These are phyloP conservation scores for Quercus tomentella DNA, from an alignment of 331 rosid genomes.

Conservation along the genomic window DNA sequence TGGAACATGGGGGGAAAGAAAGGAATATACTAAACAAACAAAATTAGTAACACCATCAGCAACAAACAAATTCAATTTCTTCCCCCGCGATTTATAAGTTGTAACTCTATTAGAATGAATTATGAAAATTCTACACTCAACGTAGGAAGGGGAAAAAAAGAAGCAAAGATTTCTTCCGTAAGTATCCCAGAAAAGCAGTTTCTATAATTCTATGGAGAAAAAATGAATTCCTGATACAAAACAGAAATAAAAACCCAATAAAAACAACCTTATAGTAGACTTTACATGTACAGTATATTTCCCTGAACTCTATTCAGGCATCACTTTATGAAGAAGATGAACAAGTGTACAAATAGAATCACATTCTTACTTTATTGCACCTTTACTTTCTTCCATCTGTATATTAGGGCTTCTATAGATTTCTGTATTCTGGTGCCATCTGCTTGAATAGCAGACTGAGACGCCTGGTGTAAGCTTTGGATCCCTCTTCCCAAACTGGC, in stretches of 20 bases:
- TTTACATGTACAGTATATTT: slow-evolving; percentile 30
- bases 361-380: slow-evolving; percentile 28
- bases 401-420: slow-evolving; percentile 52
- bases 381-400: slow-evolving; percentile 49
- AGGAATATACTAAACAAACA: not conserved
- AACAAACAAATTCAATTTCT: not conserved
- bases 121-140: not conserved
- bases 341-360: slow-evolving; percentile 24
- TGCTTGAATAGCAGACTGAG: slow-evolving; percentile 41
- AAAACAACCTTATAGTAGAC: not conserved
- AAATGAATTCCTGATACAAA: not conserved
- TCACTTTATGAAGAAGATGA: slow-evolving; percentile 9
- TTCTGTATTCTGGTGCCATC: slow-evolving; percentile 57
- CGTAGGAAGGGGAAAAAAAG: not conserved
- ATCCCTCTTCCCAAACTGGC: slow-evolving; percentile 82
- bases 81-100: not conserved
- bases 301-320: slow-evolving; percentile 13
- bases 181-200: not conserved
- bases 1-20: not conserved
- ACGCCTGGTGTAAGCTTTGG: slow-evolving; percentile 49
- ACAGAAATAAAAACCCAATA: not conserved
- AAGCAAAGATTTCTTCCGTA: not conserved
- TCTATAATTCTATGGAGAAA: not conserved
- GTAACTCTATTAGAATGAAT: not conserved
- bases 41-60: not conserved